Conservation (phyloP, 164 flowering plant species). For the Annona squamosa region DNA sequence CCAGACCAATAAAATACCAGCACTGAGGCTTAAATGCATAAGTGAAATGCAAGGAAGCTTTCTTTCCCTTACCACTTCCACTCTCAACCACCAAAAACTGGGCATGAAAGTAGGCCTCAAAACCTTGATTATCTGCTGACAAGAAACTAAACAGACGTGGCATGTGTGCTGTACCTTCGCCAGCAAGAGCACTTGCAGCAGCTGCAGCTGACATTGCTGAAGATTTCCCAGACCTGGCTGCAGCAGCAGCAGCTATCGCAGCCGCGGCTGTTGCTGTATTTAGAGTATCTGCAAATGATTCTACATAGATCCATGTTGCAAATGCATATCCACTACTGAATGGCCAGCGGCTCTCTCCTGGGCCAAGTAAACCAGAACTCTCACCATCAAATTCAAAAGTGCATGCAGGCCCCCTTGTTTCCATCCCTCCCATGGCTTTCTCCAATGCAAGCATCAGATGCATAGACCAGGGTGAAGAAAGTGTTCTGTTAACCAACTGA, state of each 20-base stretch:
- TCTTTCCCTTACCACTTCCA: slow-evolving; percentile 94
- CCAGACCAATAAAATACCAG: slow-evolving; percentile 96
- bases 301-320: slow-evolving; percentile 97
- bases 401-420: slow-evolving; percentile 79
- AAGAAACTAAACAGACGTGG: slow-evolving; percentile 93
- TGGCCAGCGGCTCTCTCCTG: slow-evolving; percentile 99
- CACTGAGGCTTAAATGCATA: slow-evolving; percentile 96
- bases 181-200: slow-evolving; percentile 99
- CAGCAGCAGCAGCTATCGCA: slow-evolving; percentile 96
- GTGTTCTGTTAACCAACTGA: slow-evolving; percentile 54
- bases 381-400: slow-evolving; percentile 99
- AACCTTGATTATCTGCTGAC: slow-evolving; percentile 96
- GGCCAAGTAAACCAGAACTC: slow-evolving; percentile 96
- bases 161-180: slow-evolving; percentile 99
- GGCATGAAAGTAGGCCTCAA: slow-evolving; percentile 97
- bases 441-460: slow-evolving; percentile 69
- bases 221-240: slow-evolving; percentile 96
- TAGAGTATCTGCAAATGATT: slow-evolving; percentile 97
- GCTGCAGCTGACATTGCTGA: slow-evolving; percentile 99
- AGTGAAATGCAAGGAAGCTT: slow-evolving; percentile 92
- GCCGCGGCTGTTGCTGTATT: slow-evolving; percentile 97
- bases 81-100: slow-evolving; percentile 98
- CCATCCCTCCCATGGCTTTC: slow-evolving; percentile 86
- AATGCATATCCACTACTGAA: slow-evolving; percentile 91
- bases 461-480: slow-evolving; percentile 64